Evolutionary conservation across 257 asterid genomes (phyloP).

Genomic region (Nicotiana noctiflora): DNA sequence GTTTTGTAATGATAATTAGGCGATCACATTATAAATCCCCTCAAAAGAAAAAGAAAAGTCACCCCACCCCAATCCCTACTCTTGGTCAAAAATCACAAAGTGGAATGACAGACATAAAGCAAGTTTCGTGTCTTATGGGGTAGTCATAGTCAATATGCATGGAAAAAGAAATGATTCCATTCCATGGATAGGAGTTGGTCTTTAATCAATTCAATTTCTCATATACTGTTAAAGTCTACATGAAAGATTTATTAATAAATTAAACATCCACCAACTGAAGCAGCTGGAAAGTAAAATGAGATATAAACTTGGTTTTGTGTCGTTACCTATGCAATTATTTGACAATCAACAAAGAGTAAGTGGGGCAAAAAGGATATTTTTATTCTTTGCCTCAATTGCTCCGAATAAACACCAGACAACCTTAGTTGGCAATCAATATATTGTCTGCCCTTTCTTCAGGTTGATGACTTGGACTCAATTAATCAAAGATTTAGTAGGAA

Average conservation of each 20-base stretch:
- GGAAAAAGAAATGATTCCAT: background rate
- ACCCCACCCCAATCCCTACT: background rate
- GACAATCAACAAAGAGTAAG: background rate
- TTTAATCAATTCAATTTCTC: background rate
- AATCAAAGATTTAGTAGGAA: background rate
- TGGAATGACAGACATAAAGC: background rate
- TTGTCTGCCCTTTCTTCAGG: background rate
- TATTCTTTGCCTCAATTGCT: constrained; percentile 4
- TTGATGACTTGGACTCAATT: background rate
- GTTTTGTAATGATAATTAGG: no score
- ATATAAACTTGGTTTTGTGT: background rate
- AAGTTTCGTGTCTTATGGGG: background rate
- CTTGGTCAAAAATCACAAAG: background rate
- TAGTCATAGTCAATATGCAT: background rate
- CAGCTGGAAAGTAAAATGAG: background rate
- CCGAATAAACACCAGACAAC: background rate
- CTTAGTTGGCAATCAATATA: background rate
- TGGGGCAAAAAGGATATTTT: background rate
- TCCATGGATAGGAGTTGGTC: background rate
- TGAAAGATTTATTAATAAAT: background rate
- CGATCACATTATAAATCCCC: background rate
- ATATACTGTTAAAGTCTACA: background rate
- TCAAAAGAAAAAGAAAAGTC: background rate
- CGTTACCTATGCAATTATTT: background rate
- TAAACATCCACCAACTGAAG: no score